Conservation (phyloP, 2,329 filamentous ascomycete genomes). For the Fusarium redolens region DNA sequence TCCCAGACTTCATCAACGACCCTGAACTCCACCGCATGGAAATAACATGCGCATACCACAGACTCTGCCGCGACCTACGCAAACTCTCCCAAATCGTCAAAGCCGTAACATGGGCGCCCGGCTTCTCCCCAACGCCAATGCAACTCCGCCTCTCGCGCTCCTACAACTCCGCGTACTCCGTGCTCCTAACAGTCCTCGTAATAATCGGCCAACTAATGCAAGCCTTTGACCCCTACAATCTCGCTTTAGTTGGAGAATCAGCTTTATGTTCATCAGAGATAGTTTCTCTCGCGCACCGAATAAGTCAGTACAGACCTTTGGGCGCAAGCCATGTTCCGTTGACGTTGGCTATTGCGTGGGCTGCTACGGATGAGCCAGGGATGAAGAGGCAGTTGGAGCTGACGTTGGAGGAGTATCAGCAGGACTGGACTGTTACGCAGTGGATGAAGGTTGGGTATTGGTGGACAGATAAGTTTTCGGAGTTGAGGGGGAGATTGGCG, state of each 20-base stretch:
- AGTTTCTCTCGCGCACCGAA: conserved; percentile 7
- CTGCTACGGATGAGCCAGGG: conserved; percentile 25
- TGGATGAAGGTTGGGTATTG: conserved; percentile 29
- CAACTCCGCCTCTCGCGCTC: conserved; percentile 17
- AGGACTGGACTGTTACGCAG: conserved; percentile 27
- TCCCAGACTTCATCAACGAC: conserved; percentile 34
- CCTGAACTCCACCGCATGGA: conserved; percentile 34
- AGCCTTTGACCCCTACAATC: conserved; percentile 29
- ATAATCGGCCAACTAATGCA: conserved; percentile 35
- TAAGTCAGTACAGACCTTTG: conserved; percentile 23
- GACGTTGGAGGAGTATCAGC: conserved; percentile 27
- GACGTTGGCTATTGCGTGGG: conserved; percentile 29
- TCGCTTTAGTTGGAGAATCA: conserved; percentile 15
- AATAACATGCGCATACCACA: conserved; percentile 30
- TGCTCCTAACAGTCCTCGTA: conserved; percentile 11
- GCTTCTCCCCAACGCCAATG: conserved; percentile 17
- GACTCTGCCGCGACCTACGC: conserved; percentile 18
- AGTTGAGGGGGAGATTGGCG: conserved; percentile 12
- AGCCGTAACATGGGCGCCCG: conserved; percentile 18
- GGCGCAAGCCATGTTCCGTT: conserved; percentile 33
- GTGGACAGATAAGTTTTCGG: conserved; percentile 32
- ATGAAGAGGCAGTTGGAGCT: conserved; percentile 24
- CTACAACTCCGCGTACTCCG: conserved; percentile 27
- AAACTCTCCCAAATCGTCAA: conserved; percentile 28
- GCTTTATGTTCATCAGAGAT: conserved; percentile 31